Evolutionary conservation across 2,329 filamentous ascomycete species (phyloP), one percentile per base, ranked within the genome.

Genomic region (Fusarium xylarioides): DNA sequence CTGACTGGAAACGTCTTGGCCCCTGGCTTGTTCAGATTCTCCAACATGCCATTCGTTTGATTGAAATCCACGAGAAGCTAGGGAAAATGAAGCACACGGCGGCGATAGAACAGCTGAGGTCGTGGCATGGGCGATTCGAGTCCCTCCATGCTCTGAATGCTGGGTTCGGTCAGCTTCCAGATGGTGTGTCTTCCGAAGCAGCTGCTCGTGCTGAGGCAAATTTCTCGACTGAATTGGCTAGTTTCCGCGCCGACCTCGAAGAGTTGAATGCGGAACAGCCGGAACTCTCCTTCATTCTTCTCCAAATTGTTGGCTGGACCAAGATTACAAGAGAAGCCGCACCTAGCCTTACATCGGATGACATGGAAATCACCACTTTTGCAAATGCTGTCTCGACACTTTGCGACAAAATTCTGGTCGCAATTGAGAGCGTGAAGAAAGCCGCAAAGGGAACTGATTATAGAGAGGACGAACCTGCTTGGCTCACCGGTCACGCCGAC

Each of bases 351-450:
- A 44, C 55, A 4, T 50, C 56, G 7, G 38, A 73, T 11, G 66
- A 54, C 5, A 63, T 74, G 30, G 75, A 79, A 23, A 66, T 84
- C 21, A 72, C 86, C 23, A 79, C 82, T 1, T 87, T 95, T 49
- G 88, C 90, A 46, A 82, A 86, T 19, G 84, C 86, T 7, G 81
- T 94, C 4, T 88, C 93, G 42, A 87, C 82, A 2, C 85, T 92
- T n/a, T 89, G 92, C 52, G 93, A 97, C 80, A 89, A 90, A 55
- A 88, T 95, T 34, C 89, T 98, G 4, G 92, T 95, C 40, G 91
- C 93, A 2, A 87, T 97, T 53, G 94, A 98, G 80, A 90, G 91
- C 71, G 87, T 92, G 50, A 88, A 90, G 65, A 89, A 88, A 68
- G 82, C 86, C 5, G 83, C 90, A 14, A 81, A 84, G 16, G 84